Percentiles rank a stretch among this genome's conserved stretches.
phyloP scores from a whole-genome alignment of 176 grass and related monocot genomes.

The Hordeum marinum region DNA sequence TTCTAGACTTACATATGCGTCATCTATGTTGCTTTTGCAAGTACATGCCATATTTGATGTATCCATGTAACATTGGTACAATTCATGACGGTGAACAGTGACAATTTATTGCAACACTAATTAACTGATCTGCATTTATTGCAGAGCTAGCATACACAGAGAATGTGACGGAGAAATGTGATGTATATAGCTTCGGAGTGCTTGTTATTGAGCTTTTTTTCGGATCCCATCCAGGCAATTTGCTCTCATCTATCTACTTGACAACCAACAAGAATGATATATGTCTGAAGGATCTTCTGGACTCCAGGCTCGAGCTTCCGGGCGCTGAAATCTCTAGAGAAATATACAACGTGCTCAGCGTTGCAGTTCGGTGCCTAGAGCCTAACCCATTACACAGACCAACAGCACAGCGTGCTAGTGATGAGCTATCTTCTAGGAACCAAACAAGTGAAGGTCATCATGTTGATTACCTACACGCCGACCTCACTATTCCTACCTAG shows the following conservation, averaged over 20 bases:
- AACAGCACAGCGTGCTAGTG: background rate
- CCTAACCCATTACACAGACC: background rate
- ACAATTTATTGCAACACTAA: background rate
- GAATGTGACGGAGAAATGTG: background rate
- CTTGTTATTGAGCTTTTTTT: background rate
- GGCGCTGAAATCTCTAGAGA: background rate
- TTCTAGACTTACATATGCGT: too few relatives aligned
- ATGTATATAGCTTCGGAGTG: background rate
- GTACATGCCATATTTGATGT: background rate
- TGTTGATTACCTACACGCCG: background rate
- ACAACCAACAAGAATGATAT: background rate
- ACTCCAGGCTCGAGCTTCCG: background rate
- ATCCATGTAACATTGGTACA: too few relatives aligned
- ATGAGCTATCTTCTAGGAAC: background rate
- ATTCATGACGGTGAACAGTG: too few relatives aligned
- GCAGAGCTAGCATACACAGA: background rate
- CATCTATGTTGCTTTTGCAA: too few relatives aligned
- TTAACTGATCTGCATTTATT: background rate
- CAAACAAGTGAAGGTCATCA: background rate
- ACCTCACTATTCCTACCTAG: background rate
- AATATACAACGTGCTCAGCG: background rate
- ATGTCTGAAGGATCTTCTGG: background rate
- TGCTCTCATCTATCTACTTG: background rate
- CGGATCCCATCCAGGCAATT: background rate
- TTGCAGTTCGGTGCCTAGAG: background rate